These are phyloP conservation scores for Alternaria novae-zelandiae DNA, from an alignment of 2,329 filamentous ascomycete species.

Conservation along the genomic window DNA sequence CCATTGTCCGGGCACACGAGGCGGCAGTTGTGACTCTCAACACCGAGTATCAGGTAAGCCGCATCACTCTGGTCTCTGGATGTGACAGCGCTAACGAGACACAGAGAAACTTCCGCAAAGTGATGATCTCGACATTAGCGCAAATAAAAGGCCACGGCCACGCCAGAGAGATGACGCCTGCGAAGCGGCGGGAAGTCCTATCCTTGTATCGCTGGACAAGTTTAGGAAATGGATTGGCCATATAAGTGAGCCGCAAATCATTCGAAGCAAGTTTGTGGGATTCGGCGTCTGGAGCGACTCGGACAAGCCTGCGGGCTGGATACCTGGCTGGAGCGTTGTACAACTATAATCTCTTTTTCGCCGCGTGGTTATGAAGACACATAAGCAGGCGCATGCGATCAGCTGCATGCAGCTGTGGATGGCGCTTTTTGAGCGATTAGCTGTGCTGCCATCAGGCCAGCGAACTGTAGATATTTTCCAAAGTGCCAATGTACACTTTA, in stretches of 20 bases:
- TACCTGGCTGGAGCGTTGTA: neutral
- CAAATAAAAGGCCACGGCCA: slow-evolving; percentile 48
- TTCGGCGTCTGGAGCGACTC: neutral
- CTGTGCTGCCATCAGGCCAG: neutral
- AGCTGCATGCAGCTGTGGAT: neutral
- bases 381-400: neutral
- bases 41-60: slow-evolving; percentile 83
- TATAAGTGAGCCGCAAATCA: slow-evolving; percentile 20
- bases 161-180: slow-evolving; percentile 45
- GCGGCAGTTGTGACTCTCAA: slow-evolving; percentile 95
- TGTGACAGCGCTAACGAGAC: slow-evolving; percentile 3
- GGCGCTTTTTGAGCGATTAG: neutral
- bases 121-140: slow-evolving; percentile 53
- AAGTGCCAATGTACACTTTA: neutral
- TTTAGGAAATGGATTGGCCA: slow-evolving; percentile 49
- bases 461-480: neutral
- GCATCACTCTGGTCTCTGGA: neutral
- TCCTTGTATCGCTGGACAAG: slow-evolving; percentile 62
- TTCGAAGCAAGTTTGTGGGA: neutral
- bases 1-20: slow-evolving; percentile 89
- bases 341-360: neutral
- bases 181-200: slow-evolving; percentile 56
- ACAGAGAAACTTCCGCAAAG: slow-evolving; percentile 62
- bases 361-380: neutral
- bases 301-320: neutral